Conservation (phyloP, 495 filamentous ascomycete genomes). For the Pyrenula massariospora region DNA sequence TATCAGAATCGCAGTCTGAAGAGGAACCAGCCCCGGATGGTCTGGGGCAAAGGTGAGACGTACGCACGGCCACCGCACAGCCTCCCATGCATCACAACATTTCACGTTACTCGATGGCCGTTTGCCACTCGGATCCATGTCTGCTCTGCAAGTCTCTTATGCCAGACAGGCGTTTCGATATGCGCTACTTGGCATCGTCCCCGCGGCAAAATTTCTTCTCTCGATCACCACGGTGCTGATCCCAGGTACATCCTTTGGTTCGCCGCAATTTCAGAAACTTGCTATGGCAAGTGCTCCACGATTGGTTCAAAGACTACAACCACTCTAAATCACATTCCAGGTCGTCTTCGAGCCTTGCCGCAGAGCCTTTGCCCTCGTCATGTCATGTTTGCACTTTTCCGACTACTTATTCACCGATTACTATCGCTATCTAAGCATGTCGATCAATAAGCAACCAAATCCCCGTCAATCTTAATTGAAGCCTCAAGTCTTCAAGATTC, state of each 20-base stretch:
- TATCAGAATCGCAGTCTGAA: neutral
- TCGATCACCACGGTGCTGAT: neutral
- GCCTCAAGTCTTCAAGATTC: too few species aligned
- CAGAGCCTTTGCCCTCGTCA: neutral
- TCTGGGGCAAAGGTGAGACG: neutral
- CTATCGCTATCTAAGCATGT: too few species aligned
- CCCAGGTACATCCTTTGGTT: too few species aligned
- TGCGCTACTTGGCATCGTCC: neutral
- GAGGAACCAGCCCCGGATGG: too few species aligned
- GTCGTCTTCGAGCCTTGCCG: neutral
- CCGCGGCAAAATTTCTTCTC: neutral
- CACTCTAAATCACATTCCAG: neutral
- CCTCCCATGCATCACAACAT: neutral
- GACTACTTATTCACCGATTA: too few species aligned
- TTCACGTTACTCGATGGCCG: neutral
- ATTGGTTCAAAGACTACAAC: neutral
- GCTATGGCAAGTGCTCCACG: neutral
- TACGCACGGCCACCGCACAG: neutral
- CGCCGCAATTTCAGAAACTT: too few species aligned
- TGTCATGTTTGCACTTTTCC: too few species aligned
- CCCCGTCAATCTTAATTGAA: too few species aligned
- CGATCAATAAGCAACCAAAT: too few species aligned
- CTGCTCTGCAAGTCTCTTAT: neutral
- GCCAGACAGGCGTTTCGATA: neutral
- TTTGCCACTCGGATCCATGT: neutral